Percentiles rank a stretch among this genome's conserved stretches.
Conservation (phyloP, 805 yeast genomes). For the Kazachstania kunashirensis region DNA sequence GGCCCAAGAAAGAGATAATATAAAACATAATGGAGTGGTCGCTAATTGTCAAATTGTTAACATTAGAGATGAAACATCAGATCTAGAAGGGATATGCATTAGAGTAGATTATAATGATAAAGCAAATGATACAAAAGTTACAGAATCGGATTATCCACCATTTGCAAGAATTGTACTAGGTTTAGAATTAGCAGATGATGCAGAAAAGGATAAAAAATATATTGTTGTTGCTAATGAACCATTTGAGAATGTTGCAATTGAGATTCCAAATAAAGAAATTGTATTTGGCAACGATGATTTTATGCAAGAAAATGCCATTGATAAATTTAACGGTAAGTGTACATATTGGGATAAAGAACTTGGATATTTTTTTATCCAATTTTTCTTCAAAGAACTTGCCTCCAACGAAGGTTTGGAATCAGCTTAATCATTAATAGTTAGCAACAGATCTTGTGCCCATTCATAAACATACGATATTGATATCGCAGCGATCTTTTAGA, state of each 20-base stretch:
- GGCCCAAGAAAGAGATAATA: conserved; percentile 12
- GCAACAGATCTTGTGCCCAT: too few species aligned
- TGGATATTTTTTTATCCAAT: conserved; percentile 59
- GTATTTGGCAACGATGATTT: neutral
- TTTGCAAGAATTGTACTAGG: conserved; percentile 64
- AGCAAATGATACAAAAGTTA: conserved; percentile 29
- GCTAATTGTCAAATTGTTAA: conserved; percentile 66
- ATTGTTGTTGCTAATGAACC: conserved; percentile 83
- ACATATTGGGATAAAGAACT: conserved; percentile 67
- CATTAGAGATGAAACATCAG: conserved; percentile 51
- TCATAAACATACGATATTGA: too few species aligned
- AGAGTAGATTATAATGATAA: conserved; percentile 45
- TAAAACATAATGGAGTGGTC: conserved; percentile 17
- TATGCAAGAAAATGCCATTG: conserved; percentile 23
- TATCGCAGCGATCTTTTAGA: too few species aligned
- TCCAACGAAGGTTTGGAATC: too few species aligned
- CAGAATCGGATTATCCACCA: conserved; percentile 39
- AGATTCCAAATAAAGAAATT: conserved; percentile 51
- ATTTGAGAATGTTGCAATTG: conserved; percentile 69
- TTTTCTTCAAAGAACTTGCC: conserved; percentile 42
- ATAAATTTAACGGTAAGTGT: conserved; percentile 36
- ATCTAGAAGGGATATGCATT: conserved; percentile 55
- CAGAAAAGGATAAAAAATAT: conserved; percentile 41
- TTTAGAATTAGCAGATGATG: conserved; percentile 53
- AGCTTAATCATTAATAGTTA: too few species aligned